A percentile compares a stretch with the other conserved stretches of the same genome.
phyloP scores from a whole-genome alignment of 2,329 filamentous ascomycete species.

The Colletotrichum falcatum region DNA sequence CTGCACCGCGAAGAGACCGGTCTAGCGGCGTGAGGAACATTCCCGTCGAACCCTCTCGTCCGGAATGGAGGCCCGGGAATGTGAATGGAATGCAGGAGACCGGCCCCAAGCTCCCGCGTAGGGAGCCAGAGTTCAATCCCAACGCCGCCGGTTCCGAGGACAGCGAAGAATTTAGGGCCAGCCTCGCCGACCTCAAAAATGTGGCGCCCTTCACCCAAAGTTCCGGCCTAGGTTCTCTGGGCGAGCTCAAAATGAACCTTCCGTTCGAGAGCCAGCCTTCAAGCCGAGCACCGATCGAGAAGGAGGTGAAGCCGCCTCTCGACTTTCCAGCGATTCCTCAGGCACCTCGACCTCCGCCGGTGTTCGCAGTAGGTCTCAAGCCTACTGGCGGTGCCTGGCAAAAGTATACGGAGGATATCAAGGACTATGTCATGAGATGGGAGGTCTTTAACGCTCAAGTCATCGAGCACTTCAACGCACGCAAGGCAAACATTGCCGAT shows the following conservation, averaged over 20 bases:
- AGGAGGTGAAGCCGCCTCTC: conserved; percentile 53
- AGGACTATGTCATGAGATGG: conserved; percentile 63
- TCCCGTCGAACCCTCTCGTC: conserved; percentile 68
- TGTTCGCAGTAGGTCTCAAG: conserved; percentile 57
- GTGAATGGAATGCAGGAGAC: conserved; percentile 42
- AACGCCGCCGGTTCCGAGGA: conserved; percentile 66
- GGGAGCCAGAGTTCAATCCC: conserved; percentile 46
- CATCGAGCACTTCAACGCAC: conserved; percentile 66
- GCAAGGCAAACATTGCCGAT: conserved; percentile 58
- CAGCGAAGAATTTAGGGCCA: conserved; percentile 65
- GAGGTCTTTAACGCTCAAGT: conserved; percentile 59
- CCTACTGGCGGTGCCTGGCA: conserved; percentile 59
- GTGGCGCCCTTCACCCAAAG: conserved; percentile 65
- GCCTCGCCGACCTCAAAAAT: conserved; percentile 66
- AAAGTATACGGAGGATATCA: conserved; percentile 66
- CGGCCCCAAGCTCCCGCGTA: conserved; percentile 37
- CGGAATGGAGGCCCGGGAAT: conserved; percentile 69
- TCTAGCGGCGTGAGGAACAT: conserved; percentile 62
- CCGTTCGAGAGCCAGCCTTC: conserved; percentile 68
- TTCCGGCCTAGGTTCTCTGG: conserved; percentile 65
- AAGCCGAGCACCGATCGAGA: conserved; percentile 51
- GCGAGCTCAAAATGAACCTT: conserved; percentile 66
- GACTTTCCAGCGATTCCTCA: conserved; percentile 62
- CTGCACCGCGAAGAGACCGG: conserved; percentile 41
- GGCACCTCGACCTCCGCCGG: conserved; percentile 61